Percentiles rank a stretch among this genome's conserved stretches.
phyloP scores from a whole-genome alignment of 176 grass and related monocot species.

The Juncus inflexus region DNA sequence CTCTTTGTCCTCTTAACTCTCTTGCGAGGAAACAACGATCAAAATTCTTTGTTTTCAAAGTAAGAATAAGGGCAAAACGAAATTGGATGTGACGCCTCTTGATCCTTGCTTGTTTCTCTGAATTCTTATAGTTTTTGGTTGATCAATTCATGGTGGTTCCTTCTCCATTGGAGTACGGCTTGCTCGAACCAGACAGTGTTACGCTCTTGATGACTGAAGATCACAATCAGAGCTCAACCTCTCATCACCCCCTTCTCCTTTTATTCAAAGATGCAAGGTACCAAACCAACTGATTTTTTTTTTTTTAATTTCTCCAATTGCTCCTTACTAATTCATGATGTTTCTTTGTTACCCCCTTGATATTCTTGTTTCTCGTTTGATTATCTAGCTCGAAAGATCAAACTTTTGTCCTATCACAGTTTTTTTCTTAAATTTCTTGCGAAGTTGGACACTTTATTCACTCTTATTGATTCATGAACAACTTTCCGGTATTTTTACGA shows the following conservation, averaged over 20 bases:
- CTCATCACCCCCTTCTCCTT: constrained; percentile 38
- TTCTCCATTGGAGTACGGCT: constrained; percentile 11
- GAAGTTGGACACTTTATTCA: no score
- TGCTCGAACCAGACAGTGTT: constrained; percentile 21
- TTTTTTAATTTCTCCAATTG: not conserved
- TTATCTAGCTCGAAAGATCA: not conserved
- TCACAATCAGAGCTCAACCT: not conserved
- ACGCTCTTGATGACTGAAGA: constrained; percentile 29
- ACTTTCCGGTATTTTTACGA: not conserved
- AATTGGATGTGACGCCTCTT: no score
- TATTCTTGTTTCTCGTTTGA: not conserved
- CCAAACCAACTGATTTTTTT: not conserved
- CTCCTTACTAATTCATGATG: not conserved
- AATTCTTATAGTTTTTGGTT: no score
- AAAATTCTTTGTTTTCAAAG: no score
- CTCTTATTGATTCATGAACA: no score
- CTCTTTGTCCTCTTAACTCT: no score
- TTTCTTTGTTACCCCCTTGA: not conserved
- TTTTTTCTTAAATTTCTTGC: no score
- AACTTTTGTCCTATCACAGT: no score
- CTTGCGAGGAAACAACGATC: no score
- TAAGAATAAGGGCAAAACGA: no score
- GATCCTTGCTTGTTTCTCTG: no score
- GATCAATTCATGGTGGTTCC: not conserved
- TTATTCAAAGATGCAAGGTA: constrained; percentile 44